Evolutionary conservation across 495 filamentous ascomycete genomes (phyloP), one percentile per base, ranked within the genome.

Genomic region (Hypomontagnella monticulosa): DNA sequence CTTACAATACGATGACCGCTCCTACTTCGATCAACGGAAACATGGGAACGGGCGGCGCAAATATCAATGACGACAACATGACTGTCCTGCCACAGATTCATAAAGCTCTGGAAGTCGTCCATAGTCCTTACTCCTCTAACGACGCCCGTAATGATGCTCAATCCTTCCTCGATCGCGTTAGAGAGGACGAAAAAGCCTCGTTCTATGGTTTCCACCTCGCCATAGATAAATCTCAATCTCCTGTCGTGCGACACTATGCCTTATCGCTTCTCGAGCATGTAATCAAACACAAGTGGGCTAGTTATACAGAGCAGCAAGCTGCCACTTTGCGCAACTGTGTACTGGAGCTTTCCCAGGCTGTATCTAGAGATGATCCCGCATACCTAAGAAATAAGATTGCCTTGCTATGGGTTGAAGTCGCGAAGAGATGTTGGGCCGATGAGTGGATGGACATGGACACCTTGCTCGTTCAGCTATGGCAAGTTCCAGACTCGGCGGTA

Each of bases 381-480:
- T 98, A 92, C 71, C 76, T 98, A 63, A 86, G 93, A 69, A 98
- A 95, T 79, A 98, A 98, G 77, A 89, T 95, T 32, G 91, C 93
- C n/a, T 90, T 94, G 77, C 77, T 98, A 58, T 98, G 95, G 96
- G 90, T 92, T 5, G 95, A 97, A 73, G 78, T 97, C 50, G 93
- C 93, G 20, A 98, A 99, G 79, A 84, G 93, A 70, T 91, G 86
- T 69, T 99, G 96, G 96, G 92, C 82, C 8, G 80, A 85, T 30
- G 91, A 94, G 44, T 99, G 95, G 95, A 84, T 89, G 77, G 87
- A 96, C 73, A 97, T 99, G 95, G 95, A 99, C 72, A 81, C 85
- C 41, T 78, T 89, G 65, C 83, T 99, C 40, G 86, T 93, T 40
- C 85, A 85, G 57, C 83, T 97, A 19, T 99, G 96, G 96, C 76